phyloP scores from a whole-genome alignment of 2,329 filamentous ascomycete genomes.

The Ceratocystis lukuohia region DNA sequence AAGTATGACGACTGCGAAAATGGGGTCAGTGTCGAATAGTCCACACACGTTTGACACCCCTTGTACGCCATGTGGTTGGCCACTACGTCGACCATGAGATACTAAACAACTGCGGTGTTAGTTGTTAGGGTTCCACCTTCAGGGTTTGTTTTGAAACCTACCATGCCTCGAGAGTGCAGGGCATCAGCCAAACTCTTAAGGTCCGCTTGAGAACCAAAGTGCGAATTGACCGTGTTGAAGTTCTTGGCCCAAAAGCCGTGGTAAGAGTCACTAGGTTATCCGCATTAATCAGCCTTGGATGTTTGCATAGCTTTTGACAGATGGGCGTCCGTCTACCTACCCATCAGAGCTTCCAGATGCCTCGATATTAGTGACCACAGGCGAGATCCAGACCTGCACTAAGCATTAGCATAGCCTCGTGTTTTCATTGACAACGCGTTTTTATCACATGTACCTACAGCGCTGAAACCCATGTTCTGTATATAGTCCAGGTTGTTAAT shows the following conservation, averaged over 20 bases:
- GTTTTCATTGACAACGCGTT: background rate
- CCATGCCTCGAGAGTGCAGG: constrained; percentile 39
- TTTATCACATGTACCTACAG: constrained; percentile 20
- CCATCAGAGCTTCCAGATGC: constrained; percentile 22
- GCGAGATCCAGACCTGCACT: constrained; percentile 32
- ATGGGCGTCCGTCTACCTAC: constrained; percentile 10
- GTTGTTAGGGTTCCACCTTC: background rate
- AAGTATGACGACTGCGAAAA: constrained; percentile 42
- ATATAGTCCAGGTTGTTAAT: constrained; percentile 39
- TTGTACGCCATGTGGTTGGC: constrained; percentile 40
- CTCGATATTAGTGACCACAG: constrained; percentile 31
- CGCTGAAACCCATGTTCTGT: constrained; percentile 34
- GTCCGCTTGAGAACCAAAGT: constrained; percentile 38
- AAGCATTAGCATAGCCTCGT: background rate
- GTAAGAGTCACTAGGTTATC: constrained; percentile 26
- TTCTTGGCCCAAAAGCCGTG: constrained; percentile 32
- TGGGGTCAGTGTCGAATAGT: constrained; percentile 41
- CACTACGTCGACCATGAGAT: constrained; percentile 44
- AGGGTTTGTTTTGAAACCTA: constrained; percentile 20
- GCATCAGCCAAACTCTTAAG: constrained; percentile 34
- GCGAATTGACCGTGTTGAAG: constrained; percentile 32
- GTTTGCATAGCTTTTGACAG: background rate
- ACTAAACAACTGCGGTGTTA: constrained; percentile 23
- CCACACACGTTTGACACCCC: constrained; percentile 31
- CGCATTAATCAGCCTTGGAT: background rate